Percentiles rank a stretch among this genome's conserved stretches.
Evolutionary conservation across 73 alveolate genomes (phyloP).

Genomic region (Tetrahymena elliotti): DNA sequence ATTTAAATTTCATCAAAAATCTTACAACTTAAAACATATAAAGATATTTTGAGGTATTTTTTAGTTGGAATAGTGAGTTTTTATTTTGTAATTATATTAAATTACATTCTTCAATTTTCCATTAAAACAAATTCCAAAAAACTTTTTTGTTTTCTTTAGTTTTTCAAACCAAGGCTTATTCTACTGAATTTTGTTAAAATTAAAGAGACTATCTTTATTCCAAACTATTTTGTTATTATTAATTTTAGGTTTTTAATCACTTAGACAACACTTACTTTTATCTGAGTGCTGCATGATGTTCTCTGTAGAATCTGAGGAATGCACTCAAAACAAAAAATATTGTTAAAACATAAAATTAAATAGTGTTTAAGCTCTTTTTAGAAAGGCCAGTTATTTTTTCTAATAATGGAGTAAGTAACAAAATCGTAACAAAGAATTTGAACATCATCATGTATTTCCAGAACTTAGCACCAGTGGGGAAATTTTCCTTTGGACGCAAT

Average conservation of each 20-base stretch:
- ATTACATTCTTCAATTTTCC: not conserved
- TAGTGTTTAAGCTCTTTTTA: not conserved
- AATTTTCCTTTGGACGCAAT: not conserved
- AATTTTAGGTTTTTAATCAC: not conserved
- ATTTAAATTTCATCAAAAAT: too few species aligned
- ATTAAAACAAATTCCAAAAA: too few species aligned
- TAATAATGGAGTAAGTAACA: not conserved
- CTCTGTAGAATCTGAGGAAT: not conserved
- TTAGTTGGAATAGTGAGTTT: not conserved
- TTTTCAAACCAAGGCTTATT: not conserved
- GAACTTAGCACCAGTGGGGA: not conserved
- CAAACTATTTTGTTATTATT: not conserved
- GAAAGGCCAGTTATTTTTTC: not conserved
- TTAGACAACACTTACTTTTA: not conserved
- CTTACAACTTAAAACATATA: not conserved
- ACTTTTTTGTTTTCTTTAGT: too few species aligned
- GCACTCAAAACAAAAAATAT: not conserved
- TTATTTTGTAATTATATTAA: too few species aligned
- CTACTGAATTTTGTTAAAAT: too few species aligned
- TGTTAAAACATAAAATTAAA: not conserved
- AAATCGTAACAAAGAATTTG: not conserved
- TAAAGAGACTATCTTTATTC: not conserved
- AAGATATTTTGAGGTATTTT: too few species aligned
- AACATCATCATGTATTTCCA: not conserved
- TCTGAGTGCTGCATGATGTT: not conserved